These are phyloP conservation scores for Schizopora paradoxa DNA, from an alignment of 1,284 basidiomycete genomes.

Conservation along the genomic window DNA sequence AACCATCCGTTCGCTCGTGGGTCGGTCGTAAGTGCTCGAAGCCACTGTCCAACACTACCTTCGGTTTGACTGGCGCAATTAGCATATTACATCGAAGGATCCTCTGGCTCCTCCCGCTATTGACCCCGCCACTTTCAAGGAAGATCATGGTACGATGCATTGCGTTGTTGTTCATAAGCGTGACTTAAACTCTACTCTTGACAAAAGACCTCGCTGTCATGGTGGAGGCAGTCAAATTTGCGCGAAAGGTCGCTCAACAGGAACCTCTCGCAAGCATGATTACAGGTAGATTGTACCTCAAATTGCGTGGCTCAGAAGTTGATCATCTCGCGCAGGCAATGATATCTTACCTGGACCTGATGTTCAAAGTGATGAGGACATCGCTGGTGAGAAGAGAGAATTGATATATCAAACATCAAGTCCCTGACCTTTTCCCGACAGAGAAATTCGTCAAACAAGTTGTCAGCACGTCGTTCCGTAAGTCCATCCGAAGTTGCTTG, in stretches of 20 bases:
- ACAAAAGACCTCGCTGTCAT: conserved; percentile 9
- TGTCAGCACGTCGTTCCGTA: conserved; percentile 11
- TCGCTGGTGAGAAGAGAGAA: no score
- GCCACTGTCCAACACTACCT: neutral
- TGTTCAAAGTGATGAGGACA: neutral
- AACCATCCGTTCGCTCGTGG: conserved; percentile 27
- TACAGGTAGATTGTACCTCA: neutral
- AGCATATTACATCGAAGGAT: conserved; percentile 28
- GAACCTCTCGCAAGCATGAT: conserved; percentile 14
- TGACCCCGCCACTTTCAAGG: conserved; percentile 31
- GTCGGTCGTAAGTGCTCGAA: conserved; percentile 20
- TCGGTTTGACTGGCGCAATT: neutral
- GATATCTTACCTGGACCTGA: conserved; percentile 9
- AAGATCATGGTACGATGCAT: conserved; percentile 13
- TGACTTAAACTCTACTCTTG: conserved; percentile 13
- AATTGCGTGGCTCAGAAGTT: conserved; percentile 1
- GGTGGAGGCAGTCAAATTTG: conserved; percentile 15
- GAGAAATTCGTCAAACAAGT: conserved; percentile 10
- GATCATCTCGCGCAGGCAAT: neutral
- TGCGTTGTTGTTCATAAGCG: neutral
- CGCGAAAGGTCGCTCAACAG: conserved; percentile 7
- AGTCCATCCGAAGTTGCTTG: conserved; percentile 1
- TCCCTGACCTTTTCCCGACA: no score
- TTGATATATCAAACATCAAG: no score
- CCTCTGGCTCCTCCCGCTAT: conserved; percentile 29